phyloP scores from a whole-genome alignment of 2,329 filamentous ascomycete genomes.

The Emergomyces africanus region DNA sequence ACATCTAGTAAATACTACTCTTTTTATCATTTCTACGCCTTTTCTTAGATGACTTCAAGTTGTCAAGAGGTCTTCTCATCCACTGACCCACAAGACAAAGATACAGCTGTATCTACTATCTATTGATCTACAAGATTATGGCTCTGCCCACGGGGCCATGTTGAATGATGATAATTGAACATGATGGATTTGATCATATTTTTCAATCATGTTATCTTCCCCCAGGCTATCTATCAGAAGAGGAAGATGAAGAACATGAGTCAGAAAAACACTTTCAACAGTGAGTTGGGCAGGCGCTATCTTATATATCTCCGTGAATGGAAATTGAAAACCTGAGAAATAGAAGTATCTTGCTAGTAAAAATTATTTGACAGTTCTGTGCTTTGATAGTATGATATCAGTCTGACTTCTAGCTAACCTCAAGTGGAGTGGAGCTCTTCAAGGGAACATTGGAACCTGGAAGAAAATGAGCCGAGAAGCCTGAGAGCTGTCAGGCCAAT shows the following conservation, averaged over 20 bases:
- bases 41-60: constrained; percentile 3
- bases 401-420: too few species aligned
- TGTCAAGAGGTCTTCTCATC: background rate
- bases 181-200: background rate
- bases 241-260: constrained; percentile 1
- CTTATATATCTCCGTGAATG: background rate
- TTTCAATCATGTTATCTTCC: constrained; percentile 1
- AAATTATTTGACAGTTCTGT: too few species aligned
- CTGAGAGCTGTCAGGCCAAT: too few species aligned
- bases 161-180: background rate
- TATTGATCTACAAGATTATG: background rate
- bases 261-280: constrained; percentile 5
- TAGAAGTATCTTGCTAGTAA: too few species aligned
- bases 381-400: too few species aligned
- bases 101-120: constrained; percentile 2
- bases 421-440: too few species aligned
- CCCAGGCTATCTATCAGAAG: constrained; percentile 1
- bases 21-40: too few species aligned
- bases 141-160: background rate
- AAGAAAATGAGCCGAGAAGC: too few species aligned
- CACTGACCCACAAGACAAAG: background rate
- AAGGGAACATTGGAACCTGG: too few species aligned
- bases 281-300: constrained; percentile 1
- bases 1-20: too few species aligned
- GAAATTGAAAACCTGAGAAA: too few species aligned